Base-by-base conservation (phyloP, 495 filamentous ascomycete species). In the Penicillium psychrofluorescens region DNA sequence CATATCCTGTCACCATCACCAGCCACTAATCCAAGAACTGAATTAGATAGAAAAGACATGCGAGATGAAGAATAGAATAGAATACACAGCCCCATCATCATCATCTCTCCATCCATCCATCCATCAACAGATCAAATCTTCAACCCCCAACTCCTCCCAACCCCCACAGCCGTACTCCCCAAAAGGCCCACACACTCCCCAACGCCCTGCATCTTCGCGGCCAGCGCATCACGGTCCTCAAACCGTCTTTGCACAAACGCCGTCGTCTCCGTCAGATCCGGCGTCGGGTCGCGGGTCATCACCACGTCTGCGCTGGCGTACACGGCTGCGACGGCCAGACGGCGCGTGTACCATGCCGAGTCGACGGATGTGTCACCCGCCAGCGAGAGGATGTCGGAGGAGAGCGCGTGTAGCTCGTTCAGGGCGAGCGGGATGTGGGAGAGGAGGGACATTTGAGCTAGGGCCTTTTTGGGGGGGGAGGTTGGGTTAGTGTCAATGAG, bases 271-370 rank as follows among this genome's bases (percentile, higher is more conserved):
- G 46, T 53, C 50, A 83, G 87, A 11, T 77, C 79, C 0, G 70
- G 59, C 0, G 79, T 85, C 43, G 60, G 65, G 59, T 97, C 94
- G 36, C 84, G 84, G 11, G 89, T 97, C 90, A 96, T 95, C 63
- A 90, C 90, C 3, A 95, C 68, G 63, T 98, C 92, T 27, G 84
- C 78, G 33, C 81, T 84, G 16, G 88, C 85, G 58, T 97, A 98
- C 51, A 95, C 79, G 9, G 80, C 73, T 4, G 84, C 78, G 6
- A 97, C 70, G 1, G 79, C 79, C 6, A 83, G 78, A 6, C 92
- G 81, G 61, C 92, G 92, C 43, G 89, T 86, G 59, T 97, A 98
- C 92, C 92, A 97, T 9, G 76, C 77, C 1, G 79, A 75, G 57
- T 96, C 90, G 48, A 95, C 85, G 11, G 79, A 78, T 5, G 66